Base-by-base conservation (phyloP, 139 green algal species). In the Yamagishiella unicocca region DNA sequence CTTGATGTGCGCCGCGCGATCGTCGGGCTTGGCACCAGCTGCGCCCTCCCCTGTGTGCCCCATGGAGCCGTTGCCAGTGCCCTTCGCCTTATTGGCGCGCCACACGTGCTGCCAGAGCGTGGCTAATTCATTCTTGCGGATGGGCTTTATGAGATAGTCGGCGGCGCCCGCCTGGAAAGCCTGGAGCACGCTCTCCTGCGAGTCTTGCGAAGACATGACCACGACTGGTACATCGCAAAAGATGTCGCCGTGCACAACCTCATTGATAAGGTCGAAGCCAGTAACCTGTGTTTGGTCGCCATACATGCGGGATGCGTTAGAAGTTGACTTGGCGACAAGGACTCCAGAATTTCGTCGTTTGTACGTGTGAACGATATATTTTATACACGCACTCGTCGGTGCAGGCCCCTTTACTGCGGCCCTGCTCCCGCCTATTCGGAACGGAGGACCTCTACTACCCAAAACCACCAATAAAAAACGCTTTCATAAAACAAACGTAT, bases 111-210 rank as follows among this genome's bases (percentile, higher is more conserved):
- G 94, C 95, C 95, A 97, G 19, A 97, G 87, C 5, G 93, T 96
- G 22, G 91, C 92, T 0, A 96, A 80, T 92, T 97, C 95, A 35
- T 97, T 97, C 42, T 90, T 89, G 2, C 94, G 91, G 17, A 97
- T 85, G 3, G 95, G 95, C 86, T 97, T 97, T 55, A 97, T 90
- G 21, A 97, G 89, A 85, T 94, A 97, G 72, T 96, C 95, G 0
- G 91, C 82, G 1, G 95, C 95, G 55, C 95, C 95, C 35, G 84
- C 88, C 25, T 92, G 78, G 37, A 92, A 92, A 1, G 89, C 89
- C 46, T 90, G 78, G 33, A 92, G 46, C 4, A 92, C 89, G 37
- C 72, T 87, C 45, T 90, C 89, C 72, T 88, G 87, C 1, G 72
- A 88, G 46, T 88, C 87, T 40, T 88, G 81, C 17, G 46, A 77